Percentiles rank a stretch among this genome's conserved stretches.
These are phyloP conservation scores for Phalaenopsis equestris DNA, from an alignment of 106 monocot genomes.

Conservation along the genomic window DNA sequence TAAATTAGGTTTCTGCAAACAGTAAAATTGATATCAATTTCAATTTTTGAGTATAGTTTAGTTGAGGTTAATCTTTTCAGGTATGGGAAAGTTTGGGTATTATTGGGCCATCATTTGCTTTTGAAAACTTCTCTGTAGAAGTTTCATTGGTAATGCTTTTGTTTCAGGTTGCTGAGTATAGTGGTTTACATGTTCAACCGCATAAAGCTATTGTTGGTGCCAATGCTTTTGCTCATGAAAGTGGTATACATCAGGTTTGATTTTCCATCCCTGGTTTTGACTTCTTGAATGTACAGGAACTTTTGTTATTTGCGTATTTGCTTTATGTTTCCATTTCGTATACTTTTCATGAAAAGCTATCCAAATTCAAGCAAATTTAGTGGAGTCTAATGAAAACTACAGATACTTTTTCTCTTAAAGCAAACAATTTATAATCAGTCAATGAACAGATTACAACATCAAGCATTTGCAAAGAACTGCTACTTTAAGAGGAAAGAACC, in stretches of 20 bases:
- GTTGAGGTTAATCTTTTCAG: not conserved
- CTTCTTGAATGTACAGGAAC: too few species aligned
- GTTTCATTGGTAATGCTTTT: not conserved
- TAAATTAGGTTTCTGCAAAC: not conserved
- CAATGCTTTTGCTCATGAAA: slow-evolving; percentile 87
- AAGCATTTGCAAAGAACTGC: too few species aligned
- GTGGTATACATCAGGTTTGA: slow-evolving; percentile 69
- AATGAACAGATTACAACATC: too few species aligned
- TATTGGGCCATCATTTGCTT: not conserved
- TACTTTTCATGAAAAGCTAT: too few species aligned
- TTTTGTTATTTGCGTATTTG: too few species aligned
- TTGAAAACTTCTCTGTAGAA: not conserved
- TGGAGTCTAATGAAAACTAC: too few species aligned
- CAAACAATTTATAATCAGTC: too few species aligned
- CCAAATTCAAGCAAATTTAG: too few species aligned
- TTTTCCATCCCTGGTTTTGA: not conserved
- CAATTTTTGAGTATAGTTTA: not conserved
- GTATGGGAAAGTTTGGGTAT: not conserved
- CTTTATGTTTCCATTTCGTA: too few species aligned
- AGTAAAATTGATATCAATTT: not conserved
- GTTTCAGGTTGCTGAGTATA: slow-evolving; percentile 75
- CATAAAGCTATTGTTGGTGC: slow-evolving; percentile 93
- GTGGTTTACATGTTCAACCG: slow-evolving; percentile 74
- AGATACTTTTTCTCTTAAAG: too few species aligned
- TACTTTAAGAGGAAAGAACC: too few species aligned